phyloP scores from a whole-genome alignment of 2,329 filamentous ascomycete genomes.

The Lachnellula cervina region DNA sequence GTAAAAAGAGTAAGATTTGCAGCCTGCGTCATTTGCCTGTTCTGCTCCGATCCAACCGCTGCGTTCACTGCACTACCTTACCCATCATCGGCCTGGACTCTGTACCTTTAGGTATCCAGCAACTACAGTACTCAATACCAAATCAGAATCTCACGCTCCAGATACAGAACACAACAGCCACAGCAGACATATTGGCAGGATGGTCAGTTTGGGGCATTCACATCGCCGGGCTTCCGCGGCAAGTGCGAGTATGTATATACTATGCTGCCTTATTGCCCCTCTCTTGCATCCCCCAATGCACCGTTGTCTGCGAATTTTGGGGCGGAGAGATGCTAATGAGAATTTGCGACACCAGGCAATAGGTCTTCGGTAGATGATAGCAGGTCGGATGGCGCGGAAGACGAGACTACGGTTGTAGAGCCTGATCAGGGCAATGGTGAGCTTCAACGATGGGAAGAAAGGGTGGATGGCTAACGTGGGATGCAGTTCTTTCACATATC shows the following conservation, averaged over 20 bases:
- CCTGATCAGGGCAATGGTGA: slow-evolving; percentile 90
- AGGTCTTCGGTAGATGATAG: slow-evolving; percentile 33
- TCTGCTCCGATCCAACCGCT: not conserved
- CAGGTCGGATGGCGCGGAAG: slow-evolving; percentile 45
- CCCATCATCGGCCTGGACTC: too few species aligned
- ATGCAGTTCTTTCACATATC: slow-evolving; percentile 84
- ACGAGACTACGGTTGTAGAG: slow-evolving; percentile 79
- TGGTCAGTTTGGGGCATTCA: slow-evolving; percentile 38
- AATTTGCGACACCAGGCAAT: slow-evolving; percentile 34
- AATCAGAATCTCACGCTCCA: too few species aligned
- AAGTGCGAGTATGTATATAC: slow-evolving; percentile 33
- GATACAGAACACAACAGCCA: too few species aligned
- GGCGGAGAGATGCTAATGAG: not conserved
- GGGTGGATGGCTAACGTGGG: slow-evolving; percentile 15
- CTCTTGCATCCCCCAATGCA: too few species aligned
- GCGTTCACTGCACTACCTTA: too few species aligned
- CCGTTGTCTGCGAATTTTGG: too few species aligned
- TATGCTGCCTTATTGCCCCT: not conserved
- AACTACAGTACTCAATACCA: too few species aligned
- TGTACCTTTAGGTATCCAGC: too few species aligned
- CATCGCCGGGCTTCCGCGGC: slow-evolving; percentile 43
- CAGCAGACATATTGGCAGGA: slow-evolving; percentile 2
- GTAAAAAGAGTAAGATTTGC: not conserved
- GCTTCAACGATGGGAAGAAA: slow-evolving; percentile 26
- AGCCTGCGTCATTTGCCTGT: not conserved